phyloP scores from a whole-genome alignment of 495 filamentous ascomycete genomes.

The Penicillium antarcticum region DNA sequence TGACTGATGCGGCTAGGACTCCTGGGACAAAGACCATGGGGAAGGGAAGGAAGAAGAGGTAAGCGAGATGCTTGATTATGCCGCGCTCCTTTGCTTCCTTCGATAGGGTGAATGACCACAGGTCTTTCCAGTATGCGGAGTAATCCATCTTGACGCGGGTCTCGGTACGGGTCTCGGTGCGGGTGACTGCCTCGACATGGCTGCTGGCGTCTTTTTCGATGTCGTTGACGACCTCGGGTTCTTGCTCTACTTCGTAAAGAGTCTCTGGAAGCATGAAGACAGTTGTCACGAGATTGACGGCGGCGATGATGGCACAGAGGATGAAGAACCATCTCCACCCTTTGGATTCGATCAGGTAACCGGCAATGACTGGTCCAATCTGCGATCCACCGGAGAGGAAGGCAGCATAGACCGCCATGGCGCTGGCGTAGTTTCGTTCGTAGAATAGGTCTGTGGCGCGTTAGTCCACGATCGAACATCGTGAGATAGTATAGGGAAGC shows the following conservation, averaged over 20 bases:
- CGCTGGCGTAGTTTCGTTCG: constrained; percentile 37
- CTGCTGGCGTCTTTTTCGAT: constrained; percentile 11
- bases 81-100: constrained; percentile 18
- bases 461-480: no score
- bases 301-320: constrained; percentile 29
- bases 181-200: constrained; percentile 18
- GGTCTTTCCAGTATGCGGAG: constrained; percentile 23
- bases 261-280: constrained; percentile 32
- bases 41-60: constrained; percentile 30
- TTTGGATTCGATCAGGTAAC: constrained; percentile 25
- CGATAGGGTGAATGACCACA: constrained; percentile 24
- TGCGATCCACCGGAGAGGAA: constrained; percentile 36
- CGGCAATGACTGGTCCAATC: constrained; percentile 30
- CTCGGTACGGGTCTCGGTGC: constrained; percentile 6
- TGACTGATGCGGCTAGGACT: constrained; percentile 25
- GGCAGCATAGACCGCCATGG: constrained; percentile 37
- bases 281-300: constrained; percentile 25
- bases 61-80: constrained; percentile 14
- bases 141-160: constrained; percentile 18
- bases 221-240: constrained; percentile 8
- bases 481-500: background rate
- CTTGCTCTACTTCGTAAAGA: constrained; percentile 21
- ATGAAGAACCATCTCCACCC: constrained; percentile 38
- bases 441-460: constrained; percentile 27
- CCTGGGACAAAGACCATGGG: constrained; percentile 30